Conservation (phyloP, 2,329 filamentous ascomycete genomes). For the Penicillium glabrum region DNA sequence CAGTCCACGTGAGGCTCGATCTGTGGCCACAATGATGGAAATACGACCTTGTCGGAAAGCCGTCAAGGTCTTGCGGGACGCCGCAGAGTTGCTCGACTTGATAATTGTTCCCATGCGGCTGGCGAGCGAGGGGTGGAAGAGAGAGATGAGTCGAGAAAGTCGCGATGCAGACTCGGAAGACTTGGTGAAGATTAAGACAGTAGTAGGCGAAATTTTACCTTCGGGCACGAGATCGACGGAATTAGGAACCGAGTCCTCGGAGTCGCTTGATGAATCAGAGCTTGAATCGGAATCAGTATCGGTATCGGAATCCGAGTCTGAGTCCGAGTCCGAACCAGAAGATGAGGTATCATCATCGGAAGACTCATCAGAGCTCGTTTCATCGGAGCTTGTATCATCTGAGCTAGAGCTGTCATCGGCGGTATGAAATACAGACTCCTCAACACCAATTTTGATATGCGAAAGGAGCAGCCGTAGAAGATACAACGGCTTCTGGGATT, state of each 20-base stretch:
- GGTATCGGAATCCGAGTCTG: slow-evolving; percentile 17
- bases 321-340: slow-evolving; percentile 15
- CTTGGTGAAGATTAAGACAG: slow-evolving; percentile 80
- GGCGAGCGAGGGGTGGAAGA: slow-evolving; percentile 62
- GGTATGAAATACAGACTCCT: neutral
- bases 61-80: slow-evolving; percentile 65
- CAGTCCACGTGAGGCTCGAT: slow-evolving; percentile 88
- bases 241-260: slow-evolving; percentile 26
- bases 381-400: slow-evolving; percentile 32
- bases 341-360: slow-evolving; percentile 30
- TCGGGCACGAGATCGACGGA: slow-evolving; percentile 23
- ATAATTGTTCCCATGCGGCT: slow-evolving; percentile 68
- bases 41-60: slow-evolving; percentile 64
- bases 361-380: slow-evolving; percentile 37
- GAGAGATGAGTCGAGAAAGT: slow-evolving; percentile 72
- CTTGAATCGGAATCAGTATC: slow-evolving; percentile 16
- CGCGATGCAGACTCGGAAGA: slow-evolving; percentile 87
- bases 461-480: slow-evolving; percentile 71
- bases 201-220: slow-evolving; percentile 31
- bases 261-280: slow-evolving; percentile 30
- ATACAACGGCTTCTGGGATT: slow-evolving; percentile 76
- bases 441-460: slow-evolving; percentile 29
- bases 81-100: slow-evolving; percentile 72
- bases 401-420: slow-evolving; percentile 21
- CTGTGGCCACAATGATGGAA: slow-evolving; percentile 81